phyloP scores from a whole-genome alignment of 257 asterid species.

The Solanum microdontum region DNA sequence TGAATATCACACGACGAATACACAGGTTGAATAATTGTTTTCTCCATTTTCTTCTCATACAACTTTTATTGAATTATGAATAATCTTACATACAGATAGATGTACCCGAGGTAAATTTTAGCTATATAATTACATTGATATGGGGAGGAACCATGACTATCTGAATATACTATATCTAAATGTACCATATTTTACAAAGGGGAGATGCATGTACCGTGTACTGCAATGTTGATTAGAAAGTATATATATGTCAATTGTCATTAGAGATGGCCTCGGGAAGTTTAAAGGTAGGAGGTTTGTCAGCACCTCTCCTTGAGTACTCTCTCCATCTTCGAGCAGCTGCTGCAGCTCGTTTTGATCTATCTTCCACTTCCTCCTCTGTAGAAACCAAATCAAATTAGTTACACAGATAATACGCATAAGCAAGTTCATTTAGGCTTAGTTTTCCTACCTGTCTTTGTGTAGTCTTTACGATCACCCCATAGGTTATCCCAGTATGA shows the following conservation, averaged over 20 bases:
- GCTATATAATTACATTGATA: neutral
- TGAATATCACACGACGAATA: neutral
- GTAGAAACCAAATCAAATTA: conserved; percentile 6
- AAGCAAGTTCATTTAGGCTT: neutral
- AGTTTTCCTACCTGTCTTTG: conserved; percentile 27
- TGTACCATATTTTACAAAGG: neutral
- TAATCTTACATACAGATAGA: neutral
- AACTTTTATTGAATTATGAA: neutral
- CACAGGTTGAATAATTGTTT: neutral
- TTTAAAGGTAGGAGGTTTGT: conserved; percentile 77
- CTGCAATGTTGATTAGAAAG: neutral
- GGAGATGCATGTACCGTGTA: neutral
- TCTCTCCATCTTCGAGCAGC: conserved; percentile 98
- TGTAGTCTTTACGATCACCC: conserved; percentile 47
- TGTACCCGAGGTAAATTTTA: neutral
- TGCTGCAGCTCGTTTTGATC: conserved; percentile 78
- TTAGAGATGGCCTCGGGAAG: conserved; percentile 70
- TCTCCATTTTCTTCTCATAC: neutral
- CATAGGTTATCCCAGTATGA: conserved; percentile 67
- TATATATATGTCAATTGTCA: conserved; percentile 22
- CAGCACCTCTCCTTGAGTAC: conserved; percentile 76
- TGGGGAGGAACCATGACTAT: neutral
- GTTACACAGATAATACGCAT: neutral
- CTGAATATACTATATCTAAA: neutral
- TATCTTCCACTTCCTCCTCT: conserved; percentile 71